A percentile compares a stretch with the other conserved stretches of the same genome.
Evolutionary conservation across 192 early-diverging fungal species (phyloP).

Genomic region (Lobosporangium transversale): DNA sequence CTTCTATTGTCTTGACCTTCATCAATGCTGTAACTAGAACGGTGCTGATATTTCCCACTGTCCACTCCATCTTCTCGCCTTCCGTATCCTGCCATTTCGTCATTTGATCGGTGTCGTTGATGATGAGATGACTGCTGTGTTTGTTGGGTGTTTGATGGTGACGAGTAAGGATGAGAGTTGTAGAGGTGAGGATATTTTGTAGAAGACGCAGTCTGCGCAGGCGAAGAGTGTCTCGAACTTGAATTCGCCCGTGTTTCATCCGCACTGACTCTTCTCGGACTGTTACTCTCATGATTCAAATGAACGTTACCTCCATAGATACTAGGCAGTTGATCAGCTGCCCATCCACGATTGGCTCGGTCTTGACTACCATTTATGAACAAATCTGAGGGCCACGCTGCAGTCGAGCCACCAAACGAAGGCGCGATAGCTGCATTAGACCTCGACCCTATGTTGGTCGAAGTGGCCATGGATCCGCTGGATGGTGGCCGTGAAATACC

Average conservation of each 20-base stretch:
- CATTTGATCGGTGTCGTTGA: slow-evolving; percentile 23
- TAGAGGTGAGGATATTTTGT: not conserved
- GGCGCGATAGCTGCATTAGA: slow-evolving; percentile 1
- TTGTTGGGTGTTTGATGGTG: slow-evolving; percentile 1
- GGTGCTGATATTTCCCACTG: not conserved
- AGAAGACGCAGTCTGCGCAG: not conserved
- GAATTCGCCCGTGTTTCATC: slow-evolving; percentile 10
- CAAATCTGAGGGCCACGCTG: slow-evolving; percentile 9
- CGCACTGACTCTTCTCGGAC: slow-evolving; percentile 19
- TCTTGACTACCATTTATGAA: slow-evolving; percentile 11
- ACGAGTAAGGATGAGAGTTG: not conserved
- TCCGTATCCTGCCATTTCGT: slow-evolving; percentile 10
- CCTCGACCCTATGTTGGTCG: not conserved
- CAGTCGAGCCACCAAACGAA: slow-evolving; percentile 1
- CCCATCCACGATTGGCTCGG: slow-evolving; percentile 11
- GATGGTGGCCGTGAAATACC: slow-evolving; percentile 15
- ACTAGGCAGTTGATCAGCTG: not conserved
- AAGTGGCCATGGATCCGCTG: not conserved
- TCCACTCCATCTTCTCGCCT: slow-evolving; percentile 6
- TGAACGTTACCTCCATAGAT: not conserved
- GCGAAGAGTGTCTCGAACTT: not conserved
- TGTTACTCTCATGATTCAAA: slow-evolving; percentile 1
- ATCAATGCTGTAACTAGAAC: slow-evolving; percentile 10
- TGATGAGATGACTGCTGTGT: slow-evolving; percentile 6
- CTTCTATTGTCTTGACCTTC: not conserved